phyloP scores from a whole-genome alignment of 441 rosid genomes.

The Populus hybrid region DNA sequence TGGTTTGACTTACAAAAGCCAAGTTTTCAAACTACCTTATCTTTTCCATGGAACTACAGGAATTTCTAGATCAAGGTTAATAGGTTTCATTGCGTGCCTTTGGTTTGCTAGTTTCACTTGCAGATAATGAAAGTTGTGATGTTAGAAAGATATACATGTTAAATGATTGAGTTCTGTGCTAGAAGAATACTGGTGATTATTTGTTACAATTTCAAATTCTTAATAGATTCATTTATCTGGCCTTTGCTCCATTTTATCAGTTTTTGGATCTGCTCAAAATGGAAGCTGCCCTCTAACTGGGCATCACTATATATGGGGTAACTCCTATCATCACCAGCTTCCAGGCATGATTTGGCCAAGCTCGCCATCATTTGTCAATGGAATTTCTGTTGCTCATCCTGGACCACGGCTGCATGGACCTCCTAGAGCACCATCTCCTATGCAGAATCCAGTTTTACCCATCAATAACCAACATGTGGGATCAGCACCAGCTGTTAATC shows the following conservation, averaged over 20 bases:
- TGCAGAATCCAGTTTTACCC: slow-evolving; percentile 35
- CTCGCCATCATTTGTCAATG: slow-evolving; percentile 50
- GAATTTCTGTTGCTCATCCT: slow-evolving; percentile 37
- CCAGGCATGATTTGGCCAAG: slow-evolving; percentile 54
- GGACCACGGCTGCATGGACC: slow-evolving; percentile 40
- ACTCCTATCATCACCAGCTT: slow-evolving; percentile 37
- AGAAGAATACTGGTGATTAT: neutral
- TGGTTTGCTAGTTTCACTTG: slow-evolving; percentile 10
- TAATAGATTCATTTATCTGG: slow-evolving; percentile 8
- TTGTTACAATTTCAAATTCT: neutral
- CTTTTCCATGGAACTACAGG: neutral
- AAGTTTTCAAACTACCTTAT: neutral
- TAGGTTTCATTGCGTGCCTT: neutral
- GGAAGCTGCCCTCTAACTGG: slow-evolving; percentile 39
- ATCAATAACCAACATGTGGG: slow-evolving; percentile 44
- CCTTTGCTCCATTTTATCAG: slow-evolving; percentile 31
- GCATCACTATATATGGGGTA: slow-evolving; percentile 45
- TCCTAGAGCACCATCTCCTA: slow-evolving; percentile 43
- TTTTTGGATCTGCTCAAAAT: slow-evolving; percentile 41
- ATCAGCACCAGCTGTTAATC: slow-evolving; percentile 51
- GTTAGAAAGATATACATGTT: neutral
- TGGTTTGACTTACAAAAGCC: neutral
- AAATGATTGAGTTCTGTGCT: neutral
- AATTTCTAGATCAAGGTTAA: neutral
- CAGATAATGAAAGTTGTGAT: slow-evolving; percentile 3